These are phyloP conservation scores for Somion occarium DNA, from an alignment of 1,284 basidiomycete species.

Conservation along the genomic window DNA sequence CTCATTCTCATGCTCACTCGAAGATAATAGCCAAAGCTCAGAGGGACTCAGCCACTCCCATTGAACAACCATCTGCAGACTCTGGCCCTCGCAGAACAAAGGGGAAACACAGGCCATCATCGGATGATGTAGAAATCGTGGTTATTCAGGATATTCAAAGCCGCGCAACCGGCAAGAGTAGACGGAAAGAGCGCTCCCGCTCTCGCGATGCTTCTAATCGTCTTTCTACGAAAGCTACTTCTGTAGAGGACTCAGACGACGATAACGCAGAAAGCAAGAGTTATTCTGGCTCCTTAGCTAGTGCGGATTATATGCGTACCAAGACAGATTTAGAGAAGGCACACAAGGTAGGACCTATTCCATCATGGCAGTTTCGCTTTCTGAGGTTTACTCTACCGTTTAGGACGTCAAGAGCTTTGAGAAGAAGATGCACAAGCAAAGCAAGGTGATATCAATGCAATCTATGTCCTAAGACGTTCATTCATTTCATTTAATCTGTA, in stretches of 20 bases:
- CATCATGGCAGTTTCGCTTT: background rate
- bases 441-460: slow-evolving; percentile 37
- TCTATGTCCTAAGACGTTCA: background rate
- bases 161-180: slow-evolving; percentile 11
- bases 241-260: slow-evolving; percentile 15
- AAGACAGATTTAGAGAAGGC: slow-evolving; percentile 38
- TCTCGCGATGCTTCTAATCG: slow-evolving; percentile 19
- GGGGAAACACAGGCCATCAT: slow-evolving; percentile 13
- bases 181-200: slow-evolving; percentile 24
- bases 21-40: background rate
- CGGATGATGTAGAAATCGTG: slow-evolving; percentile 15
- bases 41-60: slow-evolving; percentile 2
- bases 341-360: slow-evolving; percentile 43
- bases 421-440: slow-evolving; percentile 51
- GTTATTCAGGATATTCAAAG: slow-evolving; percentile 14
- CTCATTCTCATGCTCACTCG: background rate
- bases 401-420: slow-evolving; percentile 23
- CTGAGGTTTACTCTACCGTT: background rate
- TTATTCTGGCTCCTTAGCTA: slow-evolving; percentile 26
- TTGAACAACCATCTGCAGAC: slow-evolving; percentile 12
- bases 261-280: slow-evolving; percentile 11
- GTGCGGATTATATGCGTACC: slow-evolving; percentile 36
- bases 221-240: slow-evolving; percentile 12
- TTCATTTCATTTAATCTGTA: slow-evolving; percentile 19
- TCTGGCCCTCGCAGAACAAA: slow-evolving; percentile 18